Base-by-base conservation (phyloP, 78 protist species). In the Trichosphaerium sp. region DNA sequence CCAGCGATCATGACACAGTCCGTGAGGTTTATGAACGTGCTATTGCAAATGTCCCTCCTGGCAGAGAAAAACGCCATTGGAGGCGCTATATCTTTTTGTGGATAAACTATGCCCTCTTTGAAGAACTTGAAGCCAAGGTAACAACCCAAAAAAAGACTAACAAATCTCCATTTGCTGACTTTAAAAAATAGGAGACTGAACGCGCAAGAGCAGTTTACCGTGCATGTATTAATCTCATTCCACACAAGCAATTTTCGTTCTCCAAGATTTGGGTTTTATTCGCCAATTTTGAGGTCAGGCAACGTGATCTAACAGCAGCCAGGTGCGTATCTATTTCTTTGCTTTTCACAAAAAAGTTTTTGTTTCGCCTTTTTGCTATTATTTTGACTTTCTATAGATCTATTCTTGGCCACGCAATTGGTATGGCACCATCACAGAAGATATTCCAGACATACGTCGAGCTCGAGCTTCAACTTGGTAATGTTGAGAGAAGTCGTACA, bases 21-120 rank as follows among this genome's bases (percentile, higher is more conserved):
- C 77, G 98, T 2, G 95, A 95, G 4, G 60, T 92, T 10, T 97
- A 93, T 73, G 98, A 96, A 65, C 55, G 99, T 3, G 97, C 99
- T 18, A 88, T 96, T 34, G 85, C 92, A 11, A 37, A 81, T 40
- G 57, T 79, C 32, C 99, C 99, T 32, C 98, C 92, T 8, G 74
- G 58, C 5, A 11, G 41, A 15, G 98, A 89, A 41, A 92, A 93
- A 82, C 62, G 65, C 21, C 74, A 68, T 38, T 97, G 98, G 97
- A 44, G 83, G 38, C 68, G 96, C 52, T 97, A 97, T 80, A 85
- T 97, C 52, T 94, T 84, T 64, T 64, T 97, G 39, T 97, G 99
- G 99, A 70, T 95, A 52, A 74, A 83, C 63, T 97, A 91, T 61
- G 99, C 96, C 21, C 51, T 88, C 44, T 95, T 70, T 32, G 97